Evolutionary conservation across 2,329 filamentous ascomycete species (phyloP).

Genomic region (Ophiostoma novo-ulmi): DNA sequence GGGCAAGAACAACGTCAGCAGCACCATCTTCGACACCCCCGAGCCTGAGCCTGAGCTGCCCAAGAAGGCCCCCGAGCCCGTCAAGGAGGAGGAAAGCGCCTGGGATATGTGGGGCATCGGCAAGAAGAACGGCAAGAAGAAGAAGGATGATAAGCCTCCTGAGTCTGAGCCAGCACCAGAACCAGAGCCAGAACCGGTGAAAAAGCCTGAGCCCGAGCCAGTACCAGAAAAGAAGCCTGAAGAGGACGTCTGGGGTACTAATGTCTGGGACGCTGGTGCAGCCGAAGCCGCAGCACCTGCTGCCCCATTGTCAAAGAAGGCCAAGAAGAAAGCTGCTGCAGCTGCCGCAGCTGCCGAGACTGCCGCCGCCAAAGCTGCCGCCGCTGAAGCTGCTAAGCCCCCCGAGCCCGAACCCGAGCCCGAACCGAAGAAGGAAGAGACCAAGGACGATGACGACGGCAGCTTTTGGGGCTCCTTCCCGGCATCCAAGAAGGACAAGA

Average conservation of each 20-base stretch:
- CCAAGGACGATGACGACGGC: slow-evolving; percentile 18
- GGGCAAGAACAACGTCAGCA: slow-evolving; percentile 34
- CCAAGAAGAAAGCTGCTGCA: slow-evolving; percentile 33
- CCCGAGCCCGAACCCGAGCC: slow-evolving; percentile 21
- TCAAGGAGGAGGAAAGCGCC: slow-evolving; percentile 30
- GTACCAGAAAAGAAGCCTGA: slow-evolving; percentile 17
- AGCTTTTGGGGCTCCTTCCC: slow-evolving; percentile 19
- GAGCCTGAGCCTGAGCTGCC: slow-evolving; percentile 21
- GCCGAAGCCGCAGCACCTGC: background rate
- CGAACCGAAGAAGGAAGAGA: slow-evolving; percentile 24
- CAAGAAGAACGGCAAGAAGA: slow-evolving; percentile 36
- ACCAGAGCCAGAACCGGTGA: slow-evolving; percentile 12
- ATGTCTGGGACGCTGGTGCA: background rate
- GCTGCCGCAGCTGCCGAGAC: slow-evolving; percentile 13
- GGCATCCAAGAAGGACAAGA: slow-evolving; percentile 30
- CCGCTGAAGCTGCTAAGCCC: background rate
- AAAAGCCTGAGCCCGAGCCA: background rate
- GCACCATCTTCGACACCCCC: slow-evolving; percentile 23
- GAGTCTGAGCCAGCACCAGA: slow-evolving; percentile 17
- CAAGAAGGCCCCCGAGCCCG: slow-evolving; percentile 16
- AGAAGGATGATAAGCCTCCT: slow-evolving; percentile 18
- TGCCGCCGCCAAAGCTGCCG: slow-evolving; percentile 11
- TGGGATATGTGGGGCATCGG: slow-evolving; percentile 43
- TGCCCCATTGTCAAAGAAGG: slow-evolving; percentile 35
- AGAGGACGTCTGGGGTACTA: slow-evolving; percentile 26